Percentiles rank a stretch among this genome's conserved stretches.
These are phyloP conservation scores for Pilobolus umbonatus DNA, from an alignment of 192 early-diverging fungal species.

Conservation along the genomic window DNA sequence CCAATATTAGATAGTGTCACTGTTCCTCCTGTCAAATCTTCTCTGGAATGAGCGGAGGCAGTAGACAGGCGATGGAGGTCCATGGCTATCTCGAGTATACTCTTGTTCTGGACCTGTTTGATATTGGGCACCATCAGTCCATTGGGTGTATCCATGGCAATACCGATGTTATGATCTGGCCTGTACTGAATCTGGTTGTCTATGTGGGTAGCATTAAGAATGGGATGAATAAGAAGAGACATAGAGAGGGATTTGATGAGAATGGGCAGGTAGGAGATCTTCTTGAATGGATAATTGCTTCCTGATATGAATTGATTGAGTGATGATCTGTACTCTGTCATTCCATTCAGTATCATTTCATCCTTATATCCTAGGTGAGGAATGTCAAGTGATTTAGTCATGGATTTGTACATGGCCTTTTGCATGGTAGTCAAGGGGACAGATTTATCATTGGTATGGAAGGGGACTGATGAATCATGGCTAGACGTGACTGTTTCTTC, in stretches of 20 bases:
- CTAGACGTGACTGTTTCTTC: neutral
- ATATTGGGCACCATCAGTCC: slow-evolving; percentile 93
- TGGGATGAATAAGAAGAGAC: slow-evolving; percentile 77
- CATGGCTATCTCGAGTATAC: slow-evolving; percentile 83
- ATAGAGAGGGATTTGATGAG: slow-evolving; percentile 89
- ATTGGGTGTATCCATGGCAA: slow-evolving; percentile 95
- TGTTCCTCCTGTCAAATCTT: slow-evolving; percentile 80
- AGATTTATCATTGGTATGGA: slow-evolving; percentile 12
- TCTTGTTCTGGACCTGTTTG: slow-evolving; percentile 82
- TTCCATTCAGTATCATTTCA: slow-evolving; percentile 76
- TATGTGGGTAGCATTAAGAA: slow-evolving; percentile 73
- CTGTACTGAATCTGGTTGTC: slow-evolving; percentile 63
- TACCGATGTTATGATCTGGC: slow-evolving; percentile 81
- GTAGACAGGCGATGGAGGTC: slow-evolving; percentile 77
- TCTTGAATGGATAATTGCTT: slow-evolving; percentile 51
- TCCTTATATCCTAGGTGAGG: slow-evolving; percentile 96
- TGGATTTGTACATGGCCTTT: slow-evolving; percentile 96
- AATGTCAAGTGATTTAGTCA: slow-evolving; percentile 89
- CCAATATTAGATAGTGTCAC: slow-evolving; percentile 96
- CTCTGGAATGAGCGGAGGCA: slow-evolving; percentile 53
- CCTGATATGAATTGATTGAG: slow-evolving; percentile 63
- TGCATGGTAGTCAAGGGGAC: slow-evolving; percentile 81
- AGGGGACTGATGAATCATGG: neutral
- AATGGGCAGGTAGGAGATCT: slow-evolving; percentile 93
- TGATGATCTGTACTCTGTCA: slow-evolving; percentile 55